phyloP scores from a whole-genome alignment of 768 basidiomycete species.

The Pleurotus eryngii region DNA sequence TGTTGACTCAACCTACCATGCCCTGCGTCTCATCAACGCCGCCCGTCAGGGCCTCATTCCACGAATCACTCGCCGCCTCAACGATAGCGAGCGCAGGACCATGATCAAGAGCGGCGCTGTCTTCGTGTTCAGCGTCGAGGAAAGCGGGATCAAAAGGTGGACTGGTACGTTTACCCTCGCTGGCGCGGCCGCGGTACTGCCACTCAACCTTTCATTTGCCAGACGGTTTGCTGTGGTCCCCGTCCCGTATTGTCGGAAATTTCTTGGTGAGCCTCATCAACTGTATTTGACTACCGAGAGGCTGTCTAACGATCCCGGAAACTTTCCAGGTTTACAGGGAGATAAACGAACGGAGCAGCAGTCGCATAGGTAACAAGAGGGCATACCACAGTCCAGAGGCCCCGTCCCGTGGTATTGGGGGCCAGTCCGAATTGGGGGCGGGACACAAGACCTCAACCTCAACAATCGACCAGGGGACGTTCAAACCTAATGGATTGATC shows the following conservation, averaged over 20 bases:
- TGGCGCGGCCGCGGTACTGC: conserved; percentile 11
- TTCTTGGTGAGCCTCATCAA: conserved; percentile 56
- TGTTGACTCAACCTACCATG: conserved; percentile 79
- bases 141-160: conserved; percentile 87
- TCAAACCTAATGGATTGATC: conserved; percentile 71
- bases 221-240: conserved; percentile 75
- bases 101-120: conserved; percentile 71
- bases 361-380: conserved; percentile 49
- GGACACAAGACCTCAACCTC: conserved; percentile 28
- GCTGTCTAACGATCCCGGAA: conserved; percentile 3
- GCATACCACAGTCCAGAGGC: conserved; percentile 49
- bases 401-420: conserved; percentile 30
- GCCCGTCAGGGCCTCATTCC: conserved; percentile 77
- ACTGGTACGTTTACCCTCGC: conserved; percentile 46
- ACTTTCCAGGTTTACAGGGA: conserved; percentile 71
- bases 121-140: conserved; percentile 86
- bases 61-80: conserved; percentile 78
- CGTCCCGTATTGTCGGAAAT: conserved; percentile 81
- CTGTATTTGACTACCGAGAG: neutral
- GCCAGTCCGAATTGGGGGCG: conserved; percentile 27
- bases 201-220: conserved; percentile 13
- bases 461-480: conserved; percentile 50
- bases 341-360: conserved; percentile 64
- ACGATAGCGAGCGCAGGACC: conserved; percentile 70
- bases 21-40: conserved; percentile 80